A percentile compares a stretch with the other conserved stretches of the same genome.
These are phyloP conservation scores for Gleditsia sinensis DNA, from an alignment of 306 rosid genomes.

Conservation along the genomic window DNA sequence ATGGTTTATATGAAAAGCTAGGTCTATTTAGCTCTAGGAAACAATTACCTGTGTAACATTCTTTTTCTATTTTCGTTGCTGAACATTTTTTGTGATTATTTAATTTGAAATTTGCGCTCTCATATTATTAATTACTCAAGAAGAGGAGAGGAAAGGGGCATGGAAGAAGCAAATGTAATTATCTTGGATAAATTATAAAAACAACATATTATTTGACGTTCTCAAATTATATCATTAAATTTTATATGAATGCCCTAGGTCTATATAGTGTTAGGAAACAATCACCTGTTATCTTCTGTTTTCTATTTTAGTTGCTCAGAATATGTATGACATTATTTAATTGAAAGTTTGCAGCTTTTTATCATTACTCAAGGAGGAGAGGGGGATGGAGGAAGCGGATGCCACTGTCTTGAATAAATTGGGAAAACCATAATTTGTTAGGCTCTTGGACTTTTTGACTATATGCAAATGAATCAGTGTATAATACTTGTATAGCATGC, in stretches of 20 bases:
- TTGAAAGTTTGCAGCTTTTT: background rate
- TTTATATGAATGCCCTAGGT: background rate
- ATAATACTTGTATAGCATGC: background rate
- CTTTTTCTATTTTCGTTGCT: background rate
- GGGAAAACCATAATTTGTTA: conserved; percentile 5
- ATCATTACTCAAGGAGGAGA: background rate
- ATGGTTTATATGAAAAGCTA: background rate
- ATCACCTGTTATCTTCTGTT: background rate
- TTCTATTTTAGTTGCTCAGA: background rate
- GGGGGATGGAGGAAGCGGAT: background rate
- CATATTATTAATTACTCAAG: background rate
- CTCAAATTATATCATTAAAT: background rate
- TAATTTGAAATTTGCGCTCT: background rate
- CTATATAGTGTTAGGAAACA: background rate
- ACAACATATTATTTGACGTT: background rate
- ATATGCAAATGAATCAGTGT: conserved; percentile 10
- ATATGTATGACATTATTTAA: background rate
- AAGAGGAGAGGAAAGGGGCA: background rate
- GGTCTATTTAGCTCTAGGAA: background rate
- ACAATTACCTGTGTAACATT: background rate
- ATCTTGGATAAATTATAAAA: background rate
- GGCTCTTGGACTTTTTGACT: conserved; percentile 18
- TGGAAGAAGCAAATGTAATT: background rate
- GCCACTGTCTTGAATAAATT: background rate
- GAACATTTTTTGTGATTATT: background rate